phyloP scores from a whole-genome alignment of 2,329 filamentous ascomycete genomes.

The Dothidotthia symphoricarpi region DNA sequence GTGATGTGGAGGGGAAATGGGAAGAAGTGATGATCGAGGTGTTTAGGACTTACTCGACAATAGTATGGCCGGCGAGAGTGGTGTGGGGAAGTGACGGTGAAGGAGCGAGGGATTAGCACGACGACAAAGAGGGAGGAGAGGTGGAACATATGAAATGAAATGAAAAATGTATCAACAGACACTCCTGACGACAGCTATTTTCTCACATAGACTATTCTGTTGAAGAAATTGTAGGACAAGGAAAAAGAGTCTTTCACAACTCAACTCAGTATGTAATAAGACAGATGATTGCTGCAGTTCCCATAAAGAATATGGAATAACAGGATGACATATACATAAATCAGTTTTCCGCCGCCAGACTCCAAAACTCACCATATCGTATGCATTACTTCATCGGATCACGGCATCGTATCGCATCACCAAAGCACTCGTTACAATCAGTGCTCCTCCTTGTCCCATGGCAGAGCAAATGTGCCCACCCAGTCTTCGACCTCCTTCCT shows the following conservation, averaged over 20 bases:
- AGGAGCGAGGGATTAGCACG: background rate
- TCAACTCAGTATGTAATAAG: background rate
- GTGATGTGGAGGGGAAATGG: too few species aligned
- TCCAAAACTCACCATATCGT: slow-evolving; percentile 14
- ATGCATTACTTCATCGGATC: slow-evolving; percentile 9
- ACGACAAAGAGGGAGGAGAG: background rate
- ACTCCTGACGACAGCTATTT: too few species aligned
- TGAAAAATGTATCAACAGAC: too few species aligned
- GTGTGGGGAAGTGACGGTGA: too few species aligned
- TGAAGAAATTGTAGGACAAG: too few species aligned
- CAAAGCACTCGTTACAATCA: slow-evolving; percentile 7
- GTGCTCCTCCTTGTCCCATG: slow-evolving; percentile 38
- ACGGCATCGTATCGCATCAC: slow-evolving; percentile 1
- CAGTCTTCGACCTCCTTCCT: slow-evolving; percentile 44
- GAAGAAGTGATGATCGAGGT: too few species aligned
- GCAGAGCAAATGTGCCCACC: slow-evolving; percentile 44
- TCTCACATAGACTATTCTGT: too few species aligned
- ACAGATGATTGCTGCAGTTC: background rate
- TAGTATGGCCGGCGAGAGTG: too few species aligned
- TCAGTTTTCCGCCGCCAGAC: slow-evolving; percentile 16
- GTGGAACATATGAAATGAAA: too few species aligned
- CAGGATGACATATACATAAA: slow-evolving; percentile 17
- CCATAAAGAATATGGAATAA: background rate
- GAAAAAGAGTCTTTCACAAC: too few species aligned
- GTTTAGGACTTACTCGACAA: too few species aligned